These are phyloP conservation scores for Meredithiella fracta DNA, from an alignment of 2,329 filamentous ascomycete species.

Conservation along the genomic window DNA sequence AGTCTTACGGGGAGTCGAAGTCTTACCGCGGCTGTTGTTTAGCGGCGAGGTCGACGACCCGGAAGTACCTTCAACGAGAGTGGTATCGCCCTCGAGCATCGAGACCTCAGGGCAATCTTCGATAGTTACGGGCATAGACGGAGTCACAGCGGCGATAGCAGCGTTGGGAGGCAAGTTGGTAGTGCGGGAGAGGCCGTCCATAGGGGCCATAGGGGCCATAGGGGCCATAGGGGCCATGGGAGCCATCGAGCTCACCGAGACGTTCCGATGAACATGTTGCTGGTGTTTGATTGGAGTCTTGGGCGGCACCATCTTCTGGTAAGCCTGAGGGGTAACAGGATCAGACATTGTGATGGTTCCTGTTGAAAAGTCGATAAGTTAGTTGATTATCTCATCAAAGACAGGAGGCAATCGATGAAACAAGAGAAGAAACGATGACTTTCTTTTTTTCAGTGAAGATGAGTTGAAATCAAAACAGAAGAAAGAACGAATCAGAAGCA, in stretches of 20 bases:
- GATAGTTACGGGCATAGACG: background rate
- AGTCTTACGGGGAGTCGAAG: background rate
- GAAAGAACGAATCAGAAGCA: too few relatives aligned
- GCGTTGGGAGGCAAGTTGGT: background rate
- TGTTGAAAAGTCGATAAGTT: background rate
- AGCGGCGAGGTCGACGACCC: background rate
- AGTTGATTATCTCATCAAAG: background rate
- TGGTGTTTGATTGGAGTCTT: background rate
- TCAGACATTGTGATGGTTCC: background rate
- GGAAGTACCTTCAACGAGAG: slow-evolving; percentile 4
- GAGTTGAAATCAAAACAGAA: too few relatives aligned
- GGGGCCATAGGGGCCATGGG: background rate
- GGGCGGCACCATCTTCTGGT: background rate
- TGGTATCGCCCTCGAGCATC: slow-evolving; percentile 7
- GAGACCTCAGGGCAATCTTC: background rate
- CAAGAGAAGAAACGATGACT: too few relatives aligned
- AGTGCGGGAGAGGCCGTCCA: background rate
- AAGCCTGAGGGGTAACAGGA: background rate
- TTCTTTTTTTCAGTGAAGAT: too few relatives aligned
- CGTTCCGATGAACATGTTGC: background rate
- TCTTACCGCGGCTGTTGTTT: background rate
- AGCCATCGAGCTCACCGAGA: background rate
- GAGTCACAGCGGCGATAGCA: too few relatives aligned
- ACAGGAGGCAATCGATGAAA: background rate
- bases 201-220: background rate